Evolutionary conservation across 2,329 filamentous ascomycete genomes (phyloP), one percentile per base, ranked within the genome.

Genomic region (Trichocomaceae sp.): DNA sequence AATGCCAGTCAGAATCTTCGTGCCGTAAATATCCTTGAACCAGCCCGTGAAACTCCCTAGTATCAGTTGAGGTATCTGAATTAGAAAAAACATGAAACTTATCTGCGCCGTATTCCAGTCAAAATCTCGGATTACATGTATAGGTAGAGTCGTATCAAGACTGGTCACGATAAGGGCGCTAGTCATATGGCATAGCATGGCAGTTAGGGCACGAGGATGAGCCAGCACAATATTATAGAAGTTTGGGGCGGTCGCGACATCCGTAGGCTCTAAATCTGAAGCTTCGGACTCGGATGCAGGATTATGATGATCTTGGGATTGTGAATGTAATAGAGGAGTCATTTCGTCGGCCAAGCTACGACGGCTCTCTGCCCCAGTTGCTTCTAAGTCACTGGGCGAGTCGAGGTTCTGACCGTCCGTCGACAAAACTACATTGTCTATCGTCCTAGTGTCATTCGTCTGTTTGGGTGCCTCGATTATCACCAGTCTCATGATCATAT

Each of bases 41-140:
- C 71, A 73, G 12, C 80, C 83, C 1, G 83, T 76, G 0, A 83
- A 45, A 0, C 85, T 85, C 0, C 80, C 79, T 2, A 81, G 59
- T 61, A 87, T 81, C 7, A 79, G 77, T 2, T 57, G 58, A 0
- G 85, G 85, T 2, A 84, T 68, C 47, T 85, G 79, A 26, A 87
- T 61, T 3, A 76, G 72, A 2, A 83, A 71, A 60, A 84, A 83
- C 15, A 83, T 66, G 6, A 84, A 65, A 0, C 82, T 81, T 1
- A 79, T 77, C 0, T 75, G 79, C 0, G 76, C 74, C 0, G 81
- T 77, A 46, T 75, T 70, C 78, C 79, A 84, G 53, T 69, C 60
- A 59, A 84, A 85, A 0, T 70, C 74, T 9, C 69, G 62, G 42
- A 77, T 71, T 7, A 82, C 78, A 59, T 79, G 81, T 0, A 84